Base-by-base conservation (phyloP, 2,329 filamentous ascomycete species). In the Colletotrichum filicis region DNA sequence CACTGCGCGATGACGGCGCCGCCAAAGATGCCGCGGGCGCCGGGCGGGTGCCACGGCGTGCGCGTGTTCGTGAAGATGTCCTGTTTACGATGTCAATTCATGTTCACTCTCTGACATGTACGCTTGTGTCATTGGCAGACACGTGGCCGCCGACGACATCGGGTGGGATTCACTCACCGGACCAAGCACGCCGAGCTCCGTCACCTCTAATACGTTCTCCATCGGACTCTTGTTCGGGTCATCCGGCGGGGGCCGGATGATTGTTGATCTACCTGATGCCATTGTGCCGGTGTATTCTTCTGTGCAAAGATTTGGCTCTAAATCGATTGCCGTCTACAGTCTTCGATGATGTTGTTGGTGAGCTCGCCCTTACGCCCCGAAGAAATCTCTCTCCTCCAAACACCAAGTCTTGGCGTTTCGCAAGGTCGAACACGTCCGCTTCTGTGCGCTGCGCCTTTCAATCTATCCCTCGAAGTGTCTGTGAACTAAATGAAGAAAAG, bases 51-150 rank as follows among this genome's bases (percentile, higher is more conserved):
- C 95, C 95, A 98, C 74, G 97, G 89, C 26, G 93, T 93, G 49
- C 95, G 93, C 2, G 95, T 94, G 82, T 99, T 99, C 68, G 97
- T 98, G 86, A 97, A 99, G 77, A 98, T 92, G 81, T 98, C 93
- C 92, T 94, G 74, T 94, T 74, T 14, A 62, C 11, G 7, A 28
- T 24, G 35, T 73, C 5, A 26, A 35, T 62, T 19, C 28, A 24
- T 37, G n/a, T 69, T 3, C 19, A 5, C 37, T 35, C 9, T 14
- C 1, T 37, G 26, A 35, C 12, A 22, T 53, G 19, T 35, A 59
- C 22, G 32, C 37, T 22, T 22, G 19, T 8, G 12, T 42, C 22
- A 8, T 30, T 6, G 5, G 11, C 11, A 2, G 28, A 35, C n/a
- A 28, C 4, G 12, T 9, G 12, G 4, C 3, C 22, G 2, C 1